Conservation (phyloP, 257 asterid genomes). For the Verbena officinalis region DNA sequence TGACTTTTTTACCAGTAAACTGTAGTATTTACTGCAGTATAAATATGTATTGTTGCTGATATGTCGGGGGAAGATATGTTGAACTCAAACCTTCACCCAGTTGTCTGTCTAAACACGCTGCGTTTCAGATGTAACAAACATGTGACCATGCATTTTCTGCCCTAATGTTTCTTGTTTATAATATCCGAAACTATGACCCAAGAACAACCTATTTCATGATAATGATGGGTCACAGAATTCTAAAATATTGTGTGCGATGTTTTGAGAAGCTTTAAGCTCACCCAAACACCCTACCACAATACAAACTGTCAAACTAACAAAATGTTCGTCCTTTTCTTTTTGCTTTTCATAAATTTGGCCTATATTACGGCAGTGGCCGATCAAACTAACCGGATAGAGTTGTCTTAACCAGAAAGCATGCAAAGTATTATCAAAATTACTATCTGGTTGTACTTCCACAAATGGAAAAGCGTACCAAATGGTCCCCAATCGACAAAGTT, state of each 20-base stretch:
- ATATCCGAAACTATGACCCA: slow-evolving; percentile 10
- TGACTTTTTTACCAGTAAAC: slow-evolving; percentile 46
- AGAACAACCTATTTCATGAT: slow-evolving; percentile 9
- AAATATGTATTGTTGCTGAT: slow-evolving; percentile 24
- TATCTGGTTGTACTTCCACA: slow-evolving; percentile 10
- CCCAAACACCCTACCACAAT: background rate
- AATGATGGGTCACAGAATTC: background rate
- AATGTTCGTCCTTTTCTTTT: slow-evolving; percentile 2
- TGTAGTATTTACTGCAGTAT: slow-evolving; percentile 26
- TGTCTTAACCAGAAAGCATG: slow-evolving; percentile 3
- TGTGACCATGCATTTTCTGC: background rate
- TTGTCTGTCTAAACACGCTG: slow-evolving; percentile 5
- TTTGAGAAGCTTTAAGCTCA: too few relatives aligned
- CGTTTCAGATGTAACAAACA: slow-evolving; percentile 17
- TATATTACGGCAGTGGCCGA: slow-evolving; percentile 8
- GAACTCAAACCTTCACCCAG: slow-evolving; percentile 23
- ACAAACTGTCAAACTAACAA: slow-evolving; percentile 2
- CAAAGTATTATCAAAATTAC: slow-evolving; percentile 10
- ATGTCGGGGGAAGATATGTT: slow-evolving; percentile 16
- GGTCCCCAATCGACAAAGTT: background rate
- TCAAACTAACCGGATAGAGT: slow-evolving; percentile 18
- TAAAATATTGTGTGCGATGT: too few relatives aligned
- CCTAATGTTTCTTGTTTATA: background rate
- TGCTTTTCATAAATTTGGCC: background rate
- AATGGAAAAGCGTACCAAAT: slow-evolving; percentile 22